Conservation (phyloP, 139 green algal species). For the Choricystis sp. region DNA sequence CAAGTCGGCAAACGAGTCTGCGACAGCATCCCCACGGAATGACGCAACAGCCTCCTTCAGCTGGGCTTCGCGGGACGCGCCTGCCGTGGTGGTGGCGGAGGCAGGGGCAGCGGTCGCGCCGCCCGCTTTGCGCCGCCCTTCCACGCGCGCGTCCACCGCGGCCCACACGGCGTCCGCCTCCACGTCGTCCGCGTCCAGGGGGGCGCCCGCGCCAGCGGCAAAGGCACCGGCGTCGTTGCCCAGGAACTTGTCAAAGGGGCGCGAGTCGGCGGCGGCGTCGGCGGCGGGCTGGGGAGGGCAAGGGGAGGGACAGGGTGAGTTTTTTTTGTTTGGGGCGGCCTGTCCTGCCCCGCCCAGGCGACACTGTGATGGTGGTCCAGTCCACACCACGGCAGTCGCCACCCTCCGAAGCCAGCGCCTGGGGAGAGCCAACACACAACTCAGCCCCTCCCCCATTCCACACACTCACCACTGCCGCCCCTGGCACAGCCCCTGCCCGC, state of each 20-base stretch:
- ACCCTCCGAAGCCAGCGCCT: too few relatives aligned
- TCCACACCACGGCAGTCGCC: too few relatives aligned
- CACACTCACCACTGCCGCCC: background rate
- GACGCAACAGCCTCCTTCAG: too few relatives aligned
- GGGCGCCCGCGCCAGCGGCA: conserved; percentile 19
- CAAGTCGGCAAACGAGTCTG: conserved; percentile 79
- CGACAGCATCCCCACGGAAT: too few relatives aligned
- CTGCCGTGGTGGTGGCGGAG: background rate
- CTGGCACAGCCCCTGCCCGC: conserved; percentile 12
- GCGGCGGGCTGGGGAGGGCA: conserved; percentile 15
- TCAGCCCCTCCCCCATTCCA: background rate
- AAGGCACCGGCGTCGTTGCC: conserved; percentile 85
- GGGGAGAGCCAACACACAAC: background rate
- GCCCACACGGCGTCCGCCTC: conserved; percentile 95
- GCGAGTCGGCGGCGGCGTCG: conserved; percentile 47
- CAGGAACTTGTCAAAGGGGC: conserved; percentile 87
- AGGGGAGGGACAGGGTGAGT: background rate
- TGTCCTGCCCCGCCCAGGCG: too few relatives aligned
- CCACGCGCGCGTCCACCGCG: conserved; percentile 81
- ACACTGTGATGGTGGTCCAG: too few relatives aligned
- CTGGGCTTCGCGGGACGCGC: background rate
- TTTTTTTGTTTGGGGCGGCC: too few relatives aligned
- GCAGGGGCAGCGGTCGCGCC: background rate
- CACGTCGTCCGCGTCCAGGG: conserved; percentile 60
- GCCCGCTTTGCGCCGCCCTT: conserved; percentile 56